phyloP scores from a whole-genome alignment of 345 rosid species.

The Eucalyptus tenuipes region DNA sequence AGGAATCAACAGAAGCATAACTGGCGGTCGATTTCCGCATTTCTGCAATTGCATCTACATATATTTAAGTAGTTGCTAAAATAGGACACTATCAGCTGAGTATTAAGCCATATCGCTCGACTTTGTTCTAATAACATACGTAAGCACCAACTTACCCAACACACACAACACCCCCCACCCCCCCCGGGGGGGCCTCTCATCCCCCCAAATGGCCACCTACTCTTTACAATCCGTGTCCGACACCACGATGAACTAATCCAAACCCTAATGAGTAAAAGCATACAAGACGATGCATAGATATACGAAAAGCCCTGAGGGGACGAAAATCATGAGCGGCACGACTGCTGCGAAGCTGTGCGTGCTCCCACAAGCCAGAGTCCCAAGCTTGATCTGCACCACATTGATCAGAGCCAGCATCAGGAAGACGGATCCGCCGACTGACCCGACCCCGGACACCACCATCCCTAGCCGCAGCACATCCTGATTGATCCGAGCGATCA shows the following conservation, averaged over 20 bases:
- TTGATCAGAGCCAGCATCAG: slow-evolving; percentile 73
- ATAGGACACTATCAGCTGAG: neutral
- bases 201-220: neutral
- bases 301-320: slow-evolving; percentile 43
- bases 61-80: neutral
- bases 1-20: neutral
- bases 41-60: neutral
- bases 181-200: too few species aligned
- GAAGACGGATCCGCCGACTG: slow-evolving; percentile 53
- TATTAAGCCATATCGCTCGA: neutral
- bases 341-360: slow-evolving; percentile 52
- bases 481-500: slow-evolving; percentile 27
- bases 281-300: slow-evolving; percentile 46
- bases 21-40: neutral
- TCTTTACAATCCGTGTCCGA: neutral
- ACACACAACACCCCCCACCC: too few species aligned
- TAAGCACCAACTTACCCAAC: too few species aligned
- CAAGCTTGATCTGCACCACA: slow-evolving; percentile 76
- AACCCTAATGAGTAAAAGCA: slow-evolving; percentile 47
- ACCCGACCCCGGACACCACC: slow-evolving; percentile 63
- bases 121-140: neutral
- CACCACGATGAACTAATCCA: neutral
- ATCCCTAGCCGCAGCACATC: slow-evolving; percentile 55
- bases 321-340: slow-evolving; percentile 63
- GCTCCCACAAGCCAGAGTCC: slow-evolving; percentile 57